Conservation (phyloP, 306 rosid genomes). For the Begonia peltatifolia region DNA sequence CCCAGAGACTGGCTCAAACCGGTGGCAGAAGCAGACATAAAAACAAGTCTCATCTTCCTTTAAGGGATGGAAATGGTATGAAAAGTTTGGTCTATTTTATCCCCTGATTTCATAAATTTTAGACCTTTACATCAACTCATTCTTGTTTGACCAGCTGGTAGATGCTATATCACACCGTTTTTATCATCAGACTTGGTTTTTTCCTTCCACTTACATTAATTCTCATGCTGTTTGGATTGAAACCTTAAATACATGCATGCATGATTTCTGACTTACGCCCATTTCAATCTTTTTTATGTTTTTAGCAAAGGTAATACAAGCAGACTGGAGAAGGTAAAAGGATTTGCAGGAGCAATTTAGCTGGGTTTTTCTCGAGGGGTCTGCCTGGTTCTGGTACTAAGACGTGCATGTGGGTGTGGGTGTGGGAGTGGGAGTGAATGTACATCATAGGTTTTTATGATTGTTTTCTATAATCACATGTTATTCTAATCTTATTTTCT, state of each 20-base stretch:
- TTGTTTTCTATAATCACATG: not conserved
- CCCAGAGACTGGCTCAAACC: slow-evolving; percentile 58
- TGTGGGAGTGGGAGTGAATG: slow-evolving; percentile 57
- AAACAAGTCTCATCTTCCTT: slow-evolving; percentile 31
- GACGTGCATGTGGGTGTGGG: slow-evolving; percentile 25
- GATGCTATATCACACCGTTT: not conserved
- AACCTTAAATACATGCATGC: not conserved
- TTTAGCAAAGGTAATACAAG: slow-evolving; percentile 72
- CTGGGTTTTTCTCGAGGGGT: no score
- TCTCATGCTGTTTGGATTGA: not conserved
- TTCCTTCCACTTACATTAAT: not conserved
- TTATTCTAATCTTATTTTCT: not conserved
- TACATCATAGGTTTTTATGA: slow-evolving; percentile 62
- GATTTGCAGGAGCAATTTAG: slow-evolving; percentile 20
- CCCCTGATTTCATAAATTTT: not conserved
- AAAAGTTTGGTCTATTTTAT: not conserved
- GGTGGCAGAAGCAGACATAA: slow-evolving; percentile 59
- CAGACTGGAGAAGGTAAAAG: slow-evolving; percentile 83
- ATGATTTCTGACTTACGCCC: not conserved
- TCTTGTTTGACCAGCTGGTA: not conserved
- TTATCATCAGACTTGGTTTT: not conserved
- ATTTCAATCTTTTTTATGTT: slow-evolving; percentile 9
- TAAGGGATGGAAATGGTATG: slow-evolving; percentile 59
- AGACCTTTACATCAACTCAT: no score
- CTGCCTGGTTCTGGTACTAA: slow-evolving; percentile 24